Evolutionary conservation across 1,139 yeast species (phyloP).

Genomic region (Torulaspora globosa): DNA sequence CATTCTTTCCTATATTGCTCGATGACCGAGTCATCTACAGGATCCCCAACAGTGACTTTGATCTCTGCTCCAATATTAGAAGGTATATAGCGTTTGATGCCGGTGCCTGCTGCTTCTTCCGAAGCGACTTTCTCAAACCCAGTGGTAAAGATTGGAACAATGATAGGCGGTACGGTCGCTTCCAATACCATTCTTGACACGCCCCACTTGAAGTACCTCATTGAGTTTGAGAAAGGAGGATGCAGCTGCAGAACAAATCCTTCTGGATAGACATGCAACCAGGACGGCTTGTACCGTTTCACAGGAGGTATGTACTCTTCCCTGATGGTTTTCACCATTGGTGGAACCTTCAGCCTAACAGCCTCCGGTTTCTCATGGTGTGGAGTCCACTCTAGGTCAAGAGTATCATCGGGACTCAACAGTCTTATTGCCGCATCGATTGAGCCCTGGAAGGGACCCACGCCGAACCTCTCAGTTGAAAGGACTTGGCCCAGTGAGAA

Average conservation of each 20-base stretch:
- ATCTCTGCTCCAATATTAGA: conserved; percentile 64
- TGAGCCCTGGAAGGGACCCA: conserved; percentile 88
- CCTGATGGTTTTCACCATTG: conserved; percentile 18
- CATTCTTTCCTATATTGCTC: conserved; percentile 61
- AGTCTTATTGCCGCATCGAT: conserved; percentile 84
- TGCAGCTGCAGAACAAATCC: conserved; percentile 85
- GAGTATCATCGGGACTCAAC: conserved; percentile 72
- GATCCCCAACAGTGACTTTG: conserved; percentile 67
- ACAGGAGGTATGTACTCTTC: conserved; percentile 44
- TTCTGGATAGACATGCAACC: conserved; percentile 96
- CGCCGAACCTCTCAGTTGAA: conserved; percentile 82
- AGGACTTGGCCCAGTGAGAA: conserved; percentile 86
- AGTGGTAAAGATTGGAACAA: conserved; percentile 81
- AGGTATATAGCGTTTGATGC: conserved; percentile 57
- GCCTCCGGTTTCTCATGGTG: conserved; percentile 23
- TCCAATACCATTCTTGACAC: conserved; percentile 78
- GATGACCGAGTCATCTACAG: conserved; percentile 59
- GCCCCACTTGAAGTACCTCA: conserved; percentile 97
- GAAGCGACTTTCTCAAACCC: conserved; percentile 90
- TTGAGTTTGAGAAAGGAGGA: conserved; percentile 73
- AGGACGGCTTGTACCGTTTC: conserved; percentile 60
- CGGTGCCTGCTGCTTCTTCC: conserved; percentile 57
- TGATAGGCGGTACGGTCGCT: conserved; percentile 75
- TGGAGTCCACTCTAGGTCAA: conserved; percentile 49
- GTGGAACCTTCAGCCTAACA: conserved; percentile 1